Percentiles rank a stretch among this genome's conserved stretches.
phyloP scores from a whole-genome alignment of 495 filamentous ascomycete species.

The Pyrenopolyporus hunteri region DNA sequence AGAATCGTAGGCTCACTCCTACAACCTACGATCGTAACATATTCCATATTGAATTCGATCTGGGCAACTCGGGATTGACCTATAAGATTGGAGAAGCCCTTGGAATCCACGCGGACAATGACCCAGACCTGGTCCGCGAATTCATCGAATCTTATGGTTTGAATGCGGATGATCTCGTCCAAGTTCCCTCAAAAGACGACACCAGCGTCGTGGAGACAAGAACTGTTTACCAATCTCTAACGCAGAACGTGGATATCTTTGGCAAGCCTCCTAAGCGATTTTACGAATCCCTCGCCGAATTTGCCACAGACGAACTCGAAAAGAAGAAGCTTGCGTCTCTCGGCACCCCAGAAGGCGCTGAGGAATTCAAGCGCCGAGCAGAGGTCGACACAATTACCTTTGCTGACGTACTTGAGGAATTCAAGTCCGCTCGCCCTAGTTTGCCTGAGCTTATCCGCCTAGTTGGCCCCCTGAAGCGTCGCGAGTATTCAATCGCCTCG shows the following conservation, averaged over 20 bases:
- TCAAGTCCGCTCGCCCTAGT: slow-evolving; percentile 82
- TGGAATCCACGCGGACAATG: slow-evolving; percentile 94
- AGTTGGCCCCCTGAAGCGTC: slow-evolving; percentile 88
- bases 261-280: slow-evolving; percentile 96
- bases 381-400: slow-evolving; percentile 95
- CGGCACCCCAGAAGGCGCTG: slow-evolving; percentile 81
- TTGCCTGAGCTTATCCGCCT: slow-evolving; percentile 93
- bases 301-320: slow-evolving; percentile 81
- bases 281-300: slow-evolving; percentile 90
- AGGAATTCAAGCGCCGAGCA: slow-evolving; percentile 90
- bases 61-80: slow-evolving; percentile 84
- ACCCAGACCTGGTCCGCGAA: slow-evolving; percentile 73
- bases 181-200: slow-evolving; percentile 88
- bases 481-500: slow-evolving; percentile 97
- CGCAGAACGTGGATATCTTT: slow-evolving; percentile 96
- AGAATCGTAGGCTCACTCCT: slow-evolving; percentile 92
- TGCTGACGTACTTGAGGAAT: slow-evolving; percentile 87
- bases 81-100: slow-evolving; percentile 99
- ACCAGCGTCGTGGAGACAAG: slow-evolving; percentile 77
- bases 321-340: slow-evolving; percentile 78
- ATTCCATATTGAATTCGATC: slow-evolving; percentile 99
- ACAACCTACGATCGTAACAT: slow-evolving; percentile 94
- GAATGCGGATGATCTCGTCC: slow-evolving; percentile 79
- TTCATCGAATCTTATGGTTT: slow-evolving; percentile 92
- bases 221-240: slow-evolving; percentile 89